Evolutionary conservation across 768 basidiomycete species (phyloP).

Genomic region (Clitopilus passeckerianus): DNA sequence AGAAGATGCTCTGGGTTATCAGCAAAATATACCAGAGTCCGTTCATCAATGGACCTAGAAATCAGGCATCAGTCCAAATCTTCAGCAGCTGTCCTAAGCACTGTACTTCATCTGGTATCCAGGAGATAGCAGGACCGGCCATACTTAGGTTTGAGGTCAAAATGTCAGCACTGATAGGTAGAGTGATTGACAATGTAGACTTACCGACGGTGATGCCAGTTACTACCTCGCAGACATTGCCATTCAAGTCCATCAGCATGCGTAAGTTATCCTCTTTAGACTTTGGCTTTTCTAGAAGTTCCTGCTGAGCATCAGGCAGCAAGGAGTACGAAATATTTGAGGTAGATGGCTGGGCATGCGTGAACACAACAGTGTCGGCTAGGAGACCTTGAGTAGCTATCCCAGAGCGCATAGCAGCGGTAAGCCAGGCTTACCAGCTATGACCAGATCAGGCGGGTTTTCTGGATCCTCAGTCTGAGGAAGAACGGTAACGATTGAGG

Average conservation of each 20-base stretch:
- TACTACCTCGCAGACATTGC: constrained; percentile 84
- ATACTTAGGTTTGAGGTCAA: constrained; percentile 54
- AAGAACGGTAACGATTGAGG: not conserved
- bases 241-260: constrained; percentile 87
- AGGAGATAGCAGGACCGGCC: constrained; percentile 69
- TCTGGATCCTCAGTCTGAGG: constrained; percentile 49
- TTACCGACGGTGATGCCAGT: constrained; percentile 84
- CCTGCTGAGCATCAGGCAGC: constrained; percentile 49
- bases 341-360: constrained; percentile 59
- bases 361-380: constrained; percentile 97
- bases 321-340: constrained; percentile 53
- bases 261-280: constrained; percentile 78
- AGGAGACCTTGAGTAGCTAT: not conserved
- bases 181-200: constrained; percentile 11
- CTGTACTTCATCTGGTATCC: constrained; percentile 67
- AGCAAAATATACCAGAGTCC: constrained; percentile 72
- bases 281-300: constrained; percentile 85
- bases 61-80: not conserved
- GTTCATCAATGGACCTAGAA: constrained; percentile 76
- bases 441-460: constrained; percentile 75
- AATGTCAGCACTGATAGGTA: not conserved
- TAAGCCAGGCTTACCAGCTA: constrained; percentile 45
- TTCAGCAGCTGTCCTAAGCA: not conserved
- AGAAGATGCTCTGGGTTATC: constrained; percentile 57
- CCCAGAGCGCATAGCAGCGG: not conserved